These are phyloP conservation scores for Aspergillus glaucus DNA, from an alignment of 2,329 filamentous ascomycete species.

Conservation along the genomic window DNA sequence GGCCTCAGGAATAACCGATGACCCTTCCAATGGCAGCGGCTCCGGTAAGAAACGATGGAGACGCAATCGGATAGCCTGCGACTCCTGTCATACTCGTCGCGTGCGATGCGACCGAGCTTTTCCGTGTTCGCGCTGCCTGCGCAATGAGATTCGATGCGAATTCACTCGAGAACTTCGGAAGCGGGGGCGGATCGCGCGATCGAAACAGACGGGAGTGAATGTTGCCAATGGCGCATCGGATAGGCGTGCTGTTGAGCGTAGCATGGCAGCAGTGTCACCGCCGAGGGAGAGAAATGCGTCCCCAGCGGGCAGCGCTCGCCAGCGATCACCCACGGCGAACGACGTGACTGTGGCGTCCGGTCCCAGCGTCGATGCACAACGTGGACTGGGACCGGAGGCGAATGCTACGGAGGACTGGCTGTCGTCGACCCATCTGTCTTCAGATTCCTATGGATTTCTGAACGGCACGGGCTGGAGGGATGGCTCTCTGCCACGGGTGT, in stretches of 20 bases:
- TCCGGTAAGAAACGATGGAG: constrained; percentile 29
- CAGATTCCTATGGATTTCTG: constrained; percentile 26
- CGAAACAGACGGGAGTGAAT: constrained; percentile 58
- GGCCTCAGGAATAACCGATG: constrained; percentile 9
- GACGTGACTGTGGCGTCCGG: constrained; percentile 21
- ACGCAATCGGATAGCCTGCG: constrained; percentile 58
- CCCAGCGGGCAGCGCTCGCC: constrained; percentile 17
- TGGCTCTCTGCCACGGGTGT: constrained; percentile 21
- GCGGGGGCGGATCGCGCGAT: constrained; percentile 70
- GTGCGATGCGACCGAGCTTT: constrained; percentile 91
- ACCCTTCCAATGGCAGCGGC: constrained; percentile 12
- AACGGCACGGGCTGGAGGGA: constrained; percentile 20
- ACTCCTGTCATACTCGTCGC: constrained; percentile 88
- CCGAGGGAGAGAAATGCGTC: constrained; percentile 13
- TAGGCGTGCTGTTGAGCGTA: background rate
- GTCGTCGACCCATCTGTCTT: constrained; percentile 25
- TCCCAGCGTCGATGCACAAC: constrained; percentile 24
- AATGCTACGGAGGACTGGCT: constrained; percentile 31
- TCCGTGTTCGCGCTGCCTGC: constrained; percentile 85
- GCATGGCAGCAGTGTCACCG: constrained; percentile 11
- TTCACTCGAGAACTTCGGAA: constrained; percentile 91
- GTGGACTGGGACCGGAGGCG: constrained; percentile 10
- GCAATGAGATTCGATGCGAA: constrained; percentile 64
- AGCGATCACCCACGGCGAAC: constrained; percentile 24
- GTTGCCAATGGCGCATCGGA: constrained; percentile 2